phyloP scores from a whole-genome alignment of 345 rosid species.

The Citrus reticulata region DNA sequence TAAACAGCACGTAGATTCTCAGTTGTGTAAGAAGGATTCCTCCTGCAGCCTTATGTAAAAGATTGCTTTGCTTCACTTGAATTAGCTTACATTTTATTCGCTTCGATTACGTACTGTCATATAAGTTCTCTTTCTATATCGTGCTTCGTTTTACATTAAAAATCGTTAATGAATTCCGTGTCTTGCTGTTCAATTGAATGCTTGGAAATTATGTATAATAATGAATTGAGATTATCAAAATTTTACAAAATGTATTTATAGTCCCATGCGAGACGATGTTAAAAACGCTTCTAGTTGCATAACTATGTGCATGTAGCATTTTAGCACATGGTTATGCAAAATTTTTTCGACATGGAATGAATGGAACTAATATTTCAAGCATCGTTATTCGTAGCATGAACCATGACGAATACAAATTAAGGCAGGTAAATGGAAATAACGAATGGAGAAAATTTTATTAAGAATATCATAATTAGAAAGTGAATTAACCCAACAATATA shows the following conservation, averaged over 20 bases:
- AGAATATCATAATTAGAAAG: background rate
- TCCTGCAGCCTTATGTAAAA: constrained; percentile 31
- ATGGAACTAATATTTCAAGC: background rate
- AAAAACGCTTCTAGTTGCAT: background rate
- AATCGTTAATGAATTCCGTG: background rate
- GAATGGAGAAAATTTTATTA: constrained; percentile 7
- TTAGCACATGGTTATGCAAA: background rate
- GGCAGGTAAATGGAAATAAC: background rate
- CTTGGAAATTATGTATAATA: background rate
- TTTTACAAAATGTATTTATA: background rate
- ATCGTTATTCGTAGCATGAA: too few relatives aligned
- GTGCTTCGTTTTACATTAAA: background rate
- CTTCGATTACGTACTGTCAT: background rate
- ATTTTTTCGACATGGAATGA: background rate
- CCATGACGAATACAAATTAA: background rate
- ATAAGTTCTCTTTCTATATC: background rate
- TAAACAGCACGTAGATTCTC: constrained; percentile 34
- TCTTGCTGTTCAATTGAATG: background rate
- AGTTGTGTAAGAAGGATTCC: constrained; percentile 27
- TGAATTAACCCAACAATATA: background rate
- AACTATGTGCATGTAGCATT: too few relatives aligned
- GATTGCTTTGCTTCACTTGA: constrained; percentile 13
- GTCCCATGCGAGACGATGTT: background rate
- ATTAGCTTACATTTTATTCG: constrained; percentile 5
- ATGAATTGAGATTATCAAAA: background rate